Base-by-base conservation (phyloP, 768 basidiomycete genomes). In the Exsudoporus frostii region DNA sequence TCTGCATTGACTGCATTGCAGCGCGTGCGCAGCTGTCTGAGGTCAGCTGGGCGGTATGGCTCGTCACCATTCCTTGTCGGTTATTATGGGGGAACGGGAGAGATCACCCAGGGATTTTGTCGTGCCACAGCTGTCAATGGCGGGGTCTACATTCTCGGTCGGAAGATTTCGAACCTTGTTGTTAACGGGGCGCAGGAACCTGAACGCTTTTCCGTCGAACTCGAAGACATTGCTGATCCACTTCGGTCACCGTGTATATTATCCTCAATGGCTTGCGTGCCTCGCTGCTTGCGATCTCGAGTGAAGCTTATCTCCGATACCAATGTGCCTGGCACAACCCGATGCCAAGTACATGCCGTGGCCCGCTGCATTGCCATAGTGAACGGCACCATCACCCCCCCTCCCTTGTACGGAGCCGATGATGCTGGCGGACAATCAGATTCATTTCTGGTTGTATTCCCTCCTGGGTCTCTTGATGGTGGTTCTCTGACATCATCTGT, bases 61-160 rank as follows among this genome's bases (percentile, higher is more conserved):
- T 79, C 70, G n/a, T 84, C 84, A 0, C 84, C 94, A 2, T 98
- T 93, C 73, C 80, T 98, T 15, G 77, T 98, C n/a, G 92, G 92
- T 0, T 92, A 97, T 60, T 98, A 97, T 66, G 96, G 96, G 17
- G 91, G 93, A 19, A 77, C 87, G 0, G 96, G 96, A 5, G 96
- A 98, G 64, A 84, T 98, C 11, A 81, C 89, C 0, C 96, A 98
- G 70, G 95, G 94, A 2, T 98, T 90, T 62, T 86, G 83, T 65
- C 90, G 94, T 15, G 82, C 88, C 20, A 78, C 92, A 14, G 96
- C 96, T 3, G 95, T 98, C 30, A 76, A 75, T 44, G 87, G 89
- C 17, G 81, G 75, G 0, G 82, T 85, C 11, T 92, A 91, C 63
- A 84, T 92, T 54, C 77, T 92, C 4, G 85, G 85, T 24, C 76